Evolutionary conservation across 148 eudicot species (phyloP), one percentile per base, ranked within the genome.

Genomic region (Vaccinium corymbosum): DNA sequence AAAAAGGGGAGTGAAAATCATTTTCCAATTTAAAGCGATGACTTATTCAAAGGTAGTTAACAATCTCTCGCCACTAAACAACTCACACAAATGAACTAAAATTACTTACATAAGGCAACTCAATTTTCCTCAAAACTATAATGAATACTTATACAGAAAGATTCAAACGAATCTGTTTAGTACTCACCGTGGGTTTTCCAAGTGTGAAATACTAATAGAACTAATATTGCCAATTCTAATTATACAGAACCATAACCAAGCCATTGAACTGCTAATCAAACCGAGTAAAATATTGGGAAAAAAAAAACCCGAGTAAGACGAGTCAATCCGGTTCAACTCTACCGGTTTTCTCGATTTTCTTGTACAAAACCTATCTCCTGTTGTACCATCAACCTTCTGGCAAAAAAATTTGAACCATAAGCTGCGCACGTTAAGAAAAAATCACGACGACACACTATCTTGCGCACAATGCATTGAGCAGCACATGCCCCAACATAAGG

Each of bases 401-500:
- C 46, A 0, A 42, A 42, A 27, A 29, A 2, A 29, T 1, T 27
- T 51, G 35, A 27, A 6, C 20, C 14, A 0, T 13, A 56, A 16
- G 8, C 29, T 13, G 59, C 1, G 77, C 61, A 27, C 22, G 1
- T 27, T 35, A 17, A 49, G 48, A 61, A 3, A 5, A 14, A 17
- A 50, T 8, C 50, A 10, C 42, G 16, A 2, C 2, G 5, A 48
- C 57, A 55, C 4, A 55, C 87, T 83, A 94, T n/a, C 81, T 82
- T 80, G 89, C 51, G 78, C 99, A 95, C 2, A 97, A 51, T 10
- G 92, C 94, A 71, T 97, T 94, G 56, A 97, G 84, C 84, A 97
- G 82, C 70, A 97, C 98, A 76, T 97, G 99, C 7, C 98, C 93
- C 17, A 97, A 92, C 99, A 97, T 95, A 75, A 97, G 87, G 88